These are phyloP conservation scores for Malus hybrid DNA, from an alignment of 331 rosid species.

Conservation along the genomic window DNA sequence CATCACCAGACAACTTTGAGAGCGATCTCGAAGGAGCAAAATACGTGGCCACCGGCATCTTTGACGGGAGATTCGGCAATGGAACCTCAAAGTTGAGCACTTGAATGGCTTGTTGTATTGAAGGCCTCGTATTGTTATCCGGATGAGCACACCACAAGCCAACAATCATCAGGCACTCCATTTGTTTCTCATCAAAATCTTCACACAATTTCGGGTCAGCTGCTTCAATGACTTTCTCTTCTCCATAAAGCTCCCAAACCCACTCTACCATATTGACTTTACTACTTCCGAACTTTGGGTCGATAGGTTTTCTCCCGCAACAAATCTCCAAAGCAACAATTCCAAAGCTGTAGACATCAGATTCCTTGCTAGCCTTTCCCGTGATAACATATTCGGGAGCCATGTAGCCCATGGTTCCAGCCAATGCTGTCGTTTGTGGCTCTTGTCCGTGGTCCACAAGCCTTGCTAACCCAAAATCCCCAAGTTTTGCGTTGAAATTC, in stretches of 20 bases:
- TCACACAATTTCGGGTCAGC: not conserved
- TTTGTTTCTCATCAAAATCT: not conserved
- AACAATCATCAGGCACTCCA: not conserved
- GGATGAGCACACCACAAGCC: conserved; percentile 9
- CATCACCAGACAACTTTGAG: not conserved
- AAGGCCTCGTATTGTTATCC: not conserved
- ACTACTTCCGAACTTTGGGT: not conserved
- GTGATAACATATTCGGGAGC: not conserved
- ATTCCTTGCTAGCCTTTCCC: conserved; percentile 2
- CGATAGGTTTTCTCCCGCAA: not conserved
- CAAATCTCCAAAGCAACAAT: conserved; percentile 8
- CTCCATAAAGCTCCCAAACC: conserved; percentile 9
- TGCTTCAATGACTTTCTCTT: not conserved
- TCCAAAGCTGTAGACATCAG: not conserved
- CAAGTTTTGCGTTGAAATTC: conserved; percentile 1
- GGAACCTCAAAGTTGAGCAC: not conserved
- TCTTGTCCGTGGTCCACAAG: not conserved
- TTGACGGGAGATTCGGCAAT: not conserved
- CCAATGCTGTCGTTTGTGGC: not conserved
- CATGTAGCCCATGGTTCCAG: not conserved
- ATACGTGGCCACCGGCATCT: not conserved
- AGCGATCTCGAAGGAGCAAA: not conserved
- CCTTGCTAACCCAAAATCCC: conserved; percentile 9
- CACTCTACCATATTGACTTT: not conserved
- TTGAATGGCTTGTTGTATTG: not conserved